Evolutionary conservation across 1,284 basidiomycete species (phyloP).

Genomic region (Phaffia rhodozyma): DNA sequence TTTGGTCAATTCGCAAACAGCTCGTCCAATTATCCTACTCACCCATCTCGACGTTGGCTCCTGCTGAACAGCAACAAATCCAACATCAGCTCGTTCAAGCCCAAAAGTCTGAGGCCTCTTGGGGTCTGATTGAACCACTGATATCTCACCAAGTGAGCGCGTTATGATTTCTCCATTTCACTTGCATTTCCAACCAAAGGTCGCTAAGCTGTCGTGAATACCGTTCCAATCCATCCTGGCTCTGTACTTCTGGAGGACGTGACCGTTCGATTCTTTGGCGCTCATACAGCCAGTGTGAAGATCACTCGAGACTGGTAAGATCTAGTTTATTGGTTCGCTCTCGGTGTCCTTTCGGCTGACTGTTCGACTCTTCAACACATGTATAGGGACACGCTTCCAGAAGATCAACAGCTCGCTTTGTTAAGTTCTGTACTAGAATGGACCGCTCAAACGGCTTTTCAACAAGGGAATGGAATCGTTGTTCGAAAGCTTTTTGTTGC

Average conservation of each 20-base stretch:
- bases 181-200: neutral
- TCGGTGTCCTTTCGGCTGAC: neutral
- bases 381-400: constrained; percentile 32
- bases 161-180: neutral
- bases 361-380: neutral
- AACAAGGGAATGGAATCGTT: constrained; percentile 42
- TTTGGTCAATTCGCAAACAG: constrained; percentile 21
- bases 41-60: constrained; percentile 20
- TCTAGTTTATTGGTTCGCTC: neutral
- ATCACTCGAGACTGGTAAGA: constrained; percentile 75
- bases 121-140: constrained; percentile 35
- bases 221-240: neutral
- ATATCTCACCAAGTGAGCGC: constrained; percentile 28
- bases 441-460: constrained; percentile 27
- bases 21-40: constrained; percentile 32
- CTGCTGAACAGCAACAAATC: constrained; percentile 19
- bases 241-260: constrained; percentile 39
- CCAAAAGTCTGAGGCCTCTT: constrained; percentile 32
- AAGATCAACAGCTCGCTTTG: constrained; percentile 29
- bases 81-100: constrained; percentile 33
- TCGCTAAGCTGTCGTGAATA: neutral
- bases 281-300: constrained; percentile 81
- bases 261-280: constrained; percentile 82
- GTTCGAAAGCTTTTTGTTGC: constrained; percentile 75
- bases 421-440: constrained; percentile 30